phyloP scores from a whole-genome alignment of 2,329 filamentous ascomycete species.

The Cercospora nicotianae region DNA sequence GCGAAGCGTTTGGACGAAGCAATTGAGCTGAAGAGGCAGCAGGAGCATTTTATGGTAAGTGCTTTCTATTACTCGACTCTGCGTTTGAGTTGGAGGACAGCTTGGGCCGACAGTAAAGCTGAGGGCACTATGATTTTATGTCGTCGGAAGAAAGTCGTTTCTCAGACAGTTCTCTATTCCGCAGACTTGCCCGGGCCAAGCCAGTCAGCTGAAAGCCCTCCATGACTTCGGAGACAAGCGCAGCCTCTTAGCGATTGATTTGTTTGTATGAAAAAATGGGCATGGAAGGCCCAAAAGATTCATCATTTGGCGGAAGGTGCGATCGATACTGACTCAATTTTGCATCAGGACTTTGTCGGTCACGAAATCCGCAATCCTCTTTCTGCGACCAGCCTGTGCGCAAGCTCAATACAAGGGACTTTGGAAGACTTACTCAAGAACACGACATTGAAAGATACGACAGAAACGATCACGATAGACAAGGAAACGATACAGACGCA shows the following conservation, averaged over 20 bases:
- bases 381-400: slow-evolving; percentile 45
- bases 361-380: slow-evolving; percentile 49
- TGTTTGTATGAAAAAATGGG: no score
- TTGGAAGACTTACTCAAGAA: slow-evolving; percentile 13
- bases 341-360: slow-evolving; percentile 18
- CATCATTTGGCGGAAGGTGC: neutral
- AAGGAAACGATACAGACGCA: slow-evolving; percentile 17
- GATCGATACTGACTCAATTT: neutral
- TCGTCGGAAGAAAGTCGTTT: no score
- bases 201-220: no score
- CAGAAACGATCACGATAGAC: slow-evolving; percentile 11
- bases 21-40: slow-evolving; percentile 38
- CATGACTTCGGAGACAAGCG: no score
- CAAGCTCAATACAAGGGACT: slow-evolving; percentile 14
- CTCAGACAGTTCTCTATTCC: no score
- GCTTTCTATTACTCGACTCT: slow-evolving; percentile 21
- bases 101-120: neutral
- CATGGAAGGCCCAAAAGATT: no score
- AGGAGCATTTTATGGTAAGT: slow-evolving; percentile 35
- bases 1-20: slow-evolving; percentile 41
- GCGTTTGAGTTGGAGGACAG: slow-evolving; percentile 15
- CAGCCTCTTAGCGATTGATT: no score
- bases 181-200: no score
- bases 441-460: slow-evolving; percentile 9
- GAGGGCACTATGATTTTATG: no score